Conservation (phyloP, 345 rosid genomes). For the Moricandia moricandioides region DNA sequence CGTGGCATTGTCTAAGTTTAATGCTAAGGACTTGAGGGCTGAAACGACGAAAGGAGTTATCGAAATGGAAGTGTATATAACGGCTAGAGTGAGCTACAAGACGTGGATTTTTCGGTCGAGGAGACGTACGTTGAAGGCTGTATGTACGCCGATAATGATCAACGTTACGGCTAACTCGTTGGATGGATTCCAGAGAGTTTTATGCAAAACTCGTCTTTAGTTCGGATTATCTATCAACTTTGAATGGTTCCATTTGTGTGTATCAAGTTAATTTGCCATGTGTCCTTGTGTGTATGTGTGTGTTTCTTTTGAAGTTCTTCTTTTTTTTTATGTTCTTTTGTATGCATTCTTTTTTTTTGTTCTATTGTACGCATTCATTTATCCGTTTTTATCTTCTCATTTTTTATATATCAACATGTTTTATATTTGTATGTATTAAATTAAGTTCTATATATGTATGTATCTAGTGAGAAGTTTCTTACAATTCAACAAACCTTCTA, state of each 20-base stretch:
- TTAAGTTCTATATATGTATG: background rate
- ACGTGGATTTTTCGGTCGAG: conserved; percentile 54
- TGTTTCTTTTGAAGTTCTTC: background rate
- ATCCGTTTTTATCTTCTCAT: background rate
- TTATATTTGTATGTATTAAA: background rate
- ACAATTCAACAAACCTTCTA: background rate
- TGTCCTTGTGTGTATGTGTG: background rate
- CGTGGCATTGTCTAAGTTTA: conserved; percentile 39
- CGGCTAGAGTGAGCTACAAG: conserved; percentile 65
- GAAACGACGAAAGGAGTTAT: conserved; percentile 46
- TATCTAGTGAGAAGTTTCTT: background rate
- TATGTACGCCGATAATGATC: conserved; percentile 49
- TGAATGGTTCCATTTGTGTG: conserved; percentile 20
- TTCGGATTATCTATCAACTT: background rate
- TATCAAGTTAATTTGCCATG: conserved; percentile 13
- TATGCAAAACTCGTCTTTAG: conserved; percentile 53
- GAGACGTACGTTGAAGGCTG: conserved; percentile 46
- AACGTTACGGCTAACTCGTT: conserved; percentile 41
- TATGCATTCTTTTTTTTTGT: conserved; percentile 4
- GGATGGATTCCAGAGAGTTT: conserved; percentile 41
- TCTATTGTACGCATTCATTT: conserved; percentile 4
- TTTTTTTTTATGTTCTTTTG: background rate
- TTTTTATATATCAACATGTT: background rate
- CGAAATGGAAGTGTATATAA: conserved; percentile 48
- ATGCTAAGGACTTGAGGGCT: conserved; percentile 44